These are phyloP conservation scores for Botrytis fragariae DNA, from an alignment of 2,329 filamentous ascomycete genomes.

Conservation along the genomic window DNA sequence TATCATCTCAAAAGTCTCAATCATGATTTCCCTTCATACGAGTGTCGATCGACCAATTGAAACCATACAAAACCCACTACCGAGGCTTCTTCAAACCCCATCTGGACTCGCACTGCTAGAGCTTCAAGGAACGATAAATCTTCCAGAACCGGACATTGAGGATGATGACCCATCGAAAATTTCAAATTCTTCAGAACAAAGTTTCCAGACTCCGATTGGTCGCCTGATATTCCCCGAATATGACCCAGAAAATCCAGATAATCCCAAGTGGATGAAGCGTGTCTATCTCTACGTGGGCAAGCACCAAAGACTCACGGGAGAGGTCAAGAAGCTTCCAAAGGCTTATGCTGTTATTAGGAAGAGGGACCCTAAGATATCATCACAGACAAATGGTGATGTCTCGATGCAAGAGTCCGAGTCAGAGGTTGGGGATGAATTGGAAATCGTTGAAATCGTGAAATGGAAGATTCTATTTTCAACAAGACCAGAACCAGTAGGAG, in stretches of 20 bases:
- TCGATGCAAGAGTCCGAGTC: slow-evolving; percentile 50
- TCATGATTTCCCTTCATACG: slow-evolving; percentile 17
- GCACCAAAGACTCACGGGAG: slow-evolving; percentile 84
- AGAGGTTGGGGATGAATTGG: slow-evolving; percentile 75
- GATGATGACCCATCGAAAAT: slow-evolving; percentile 26
- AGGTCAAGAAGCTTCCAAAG: slow-evolving; percentile 80
- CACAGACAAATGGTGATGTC: slow-evolving; percentile 28
- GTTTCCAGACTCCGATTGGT: slow-evolving; percentile 57
- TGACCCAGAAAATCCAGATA: slow-evolving; percentile 50
- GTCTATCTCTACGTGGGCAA: slow-evolving; percentile 86
- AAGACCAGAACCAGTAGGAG: slow-evolving; percentile 79
- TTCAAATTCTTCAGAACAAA: slow-evolving; percentile 21
- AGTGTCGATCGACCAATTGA: neutral
- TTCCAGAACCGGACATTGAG: slow-evolving; percentile 50
- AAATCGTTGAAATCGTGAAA: slow-evolving; percentile 83
- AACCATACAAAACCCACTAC: slow-evolving; percentile 54
- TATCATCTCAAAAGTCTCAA: neutral
- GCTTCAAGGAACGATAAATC: slow-evolving; percentile 86
- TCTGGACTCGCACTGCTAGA: slow-evolving; percentile 86
- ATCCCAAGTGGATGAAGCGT: slow-evolving; percentile 81
- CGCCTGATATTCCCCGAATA: slow-evolving; percentile 78
- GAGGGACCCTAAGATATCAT: slow-evolving; percentile 36
- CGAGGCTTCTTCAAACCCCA: slow-evolving; percentile 81
- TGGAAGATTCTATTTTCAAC: slow-evolving; percentile 83
- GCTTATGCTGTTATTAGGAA: slow-evolving; percentile 76